These are phyloP conservation scores for Dendrocalamus sinicus DNA, from an alignment of 176 grass and related monocot genomes.

Conservation along the genomic window DNA sequence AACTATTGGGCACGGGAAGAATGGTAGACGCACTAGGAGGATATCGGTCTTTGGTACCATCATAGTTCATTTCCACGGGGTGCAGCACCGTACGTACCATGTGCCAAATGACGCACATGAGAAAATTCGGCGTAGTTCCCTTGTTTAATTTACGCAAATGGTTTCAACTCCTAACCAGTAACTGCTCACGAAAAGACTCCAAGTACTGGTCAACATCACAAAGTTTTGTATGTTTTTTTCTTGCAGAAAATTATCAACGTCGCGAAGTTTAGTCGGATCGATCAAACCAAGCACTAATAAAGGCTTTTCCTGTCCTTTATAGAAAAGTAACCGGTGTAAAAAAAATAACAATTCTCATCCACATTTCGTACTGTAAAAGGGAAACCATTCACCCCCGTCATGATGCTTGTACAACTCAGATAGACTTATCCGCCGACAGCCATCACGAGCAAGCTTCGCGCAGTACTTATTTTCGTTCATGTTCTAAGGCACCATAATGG, in stretches of 20 bases:
- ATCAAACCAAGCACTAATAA: background rate
- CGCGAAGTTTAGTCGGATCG: background rate
- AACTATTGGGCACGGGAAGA: background rate
- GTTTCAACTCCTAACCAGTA: background rate
- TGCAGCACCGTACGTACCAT: too few relatives aligned
- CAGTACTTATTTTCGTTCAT: background rate
- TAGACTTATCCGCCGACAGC: conserved; percentile 7
- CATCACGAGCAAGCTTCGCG: conserved; percentile 39
- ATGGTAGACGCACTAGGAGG: background rate
- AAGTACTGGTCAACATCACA: conserved; percentile 8
- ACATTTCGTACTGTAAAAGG: conserved; percentile 41
- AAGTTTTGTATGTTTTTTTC: background rate
- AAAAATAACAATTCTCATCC: background rate
- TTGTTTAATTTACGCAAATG: background rate
- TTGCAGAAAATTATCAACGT: background rate
- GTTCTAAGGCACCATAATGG: conserved; percentile 27
- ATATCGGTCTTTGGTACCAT: background rate
- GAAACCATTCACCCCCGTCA: conserved; percentile 3
- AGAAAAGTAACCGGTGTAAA: background rate
- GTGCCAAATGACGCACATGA: too few relatives aligned
- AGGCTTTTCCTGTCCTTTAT: conserved; percentile 15
- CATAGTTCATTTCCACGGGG: background rate
- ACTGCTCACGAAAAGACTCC: background rate
- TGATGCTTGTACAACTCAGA: conserved; percentile 34
- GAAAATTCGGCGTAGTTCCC: too few relatives aligned